phyloP scores from a whole-genome alignment of 202 grass and related monocot genomes.

The Zizania palustris region DNA sequence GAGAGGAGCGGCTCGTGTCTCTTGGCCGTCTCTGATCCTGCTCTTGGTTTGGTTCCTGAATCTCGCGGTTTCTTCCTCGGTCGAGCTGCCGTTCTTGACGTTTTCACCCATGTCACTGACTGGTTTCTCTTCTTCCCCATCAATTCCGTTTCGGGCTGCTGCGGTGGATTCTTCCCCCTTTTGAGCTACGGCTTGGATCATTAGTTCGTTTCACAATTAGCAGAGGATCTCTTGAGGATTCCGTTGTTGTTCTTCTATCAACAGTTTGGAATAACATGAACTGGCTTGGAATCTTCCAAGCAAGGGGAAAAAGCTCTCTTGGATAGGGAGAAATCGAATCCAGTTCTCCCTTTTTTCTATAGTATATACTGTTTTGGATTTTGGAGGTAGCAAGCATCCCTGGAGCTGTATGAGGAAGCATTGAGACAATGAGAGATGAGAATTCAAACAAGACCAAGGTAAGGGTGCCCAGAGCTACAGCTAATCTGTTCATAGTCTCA shows the following conservation, averaged over 20 bases:
- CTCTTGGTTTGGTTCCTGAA: slow-evolving; percentile 7
- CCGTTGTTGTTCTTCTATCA: slow-evolving; percentile 10
- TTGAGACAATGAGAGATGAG: slow-evolving; percentile 98
- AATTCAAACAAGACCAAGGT: slow-evolving; percentile 93
- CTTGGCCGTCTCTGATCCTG: neutral
- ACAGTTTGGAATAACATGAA: slow-evolving; percentile 8
- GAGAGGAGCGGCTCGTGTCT: neutral
- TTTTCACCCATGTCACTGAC: neutral
- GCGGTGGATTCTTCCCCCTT: slow-evolving; percentile 21
- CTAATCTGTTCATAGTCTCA: slow-evolving; percentile 5
- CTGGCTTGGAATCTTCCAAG: slow-evolving; percentile 26
- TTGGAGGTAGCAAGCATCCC: slow-evolving; percentile 29
- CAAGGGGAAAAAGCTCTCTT: slow-evolving; percentile 18
- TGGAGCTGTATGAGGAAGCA: slow-evolving; percentile 79
- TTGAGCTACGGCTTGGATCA: neutral
- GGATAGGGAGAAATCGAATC: slow-evolving; percentile 38
- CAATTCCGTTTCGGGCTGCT: neutral
- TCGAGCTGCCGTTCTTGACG: neutral
- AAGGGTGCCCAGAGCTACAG: slow-evolving; percentile 36
- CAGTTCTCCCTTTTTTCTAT: slow-evolving; percentile 14
- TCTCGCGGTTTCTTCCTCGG: neutral
- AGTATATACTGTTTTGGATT: slow-evolving; percentile 28
- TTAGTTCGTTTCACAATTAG: neutral
- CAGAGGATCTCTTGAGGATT: slow-evolving; percentile 11
- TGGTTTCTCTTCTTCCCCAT: neutral